phyloP scores from a whole-genome alignment of 495 filamentous ascomycete genomes.

The Penicillium lagena region DNA sequence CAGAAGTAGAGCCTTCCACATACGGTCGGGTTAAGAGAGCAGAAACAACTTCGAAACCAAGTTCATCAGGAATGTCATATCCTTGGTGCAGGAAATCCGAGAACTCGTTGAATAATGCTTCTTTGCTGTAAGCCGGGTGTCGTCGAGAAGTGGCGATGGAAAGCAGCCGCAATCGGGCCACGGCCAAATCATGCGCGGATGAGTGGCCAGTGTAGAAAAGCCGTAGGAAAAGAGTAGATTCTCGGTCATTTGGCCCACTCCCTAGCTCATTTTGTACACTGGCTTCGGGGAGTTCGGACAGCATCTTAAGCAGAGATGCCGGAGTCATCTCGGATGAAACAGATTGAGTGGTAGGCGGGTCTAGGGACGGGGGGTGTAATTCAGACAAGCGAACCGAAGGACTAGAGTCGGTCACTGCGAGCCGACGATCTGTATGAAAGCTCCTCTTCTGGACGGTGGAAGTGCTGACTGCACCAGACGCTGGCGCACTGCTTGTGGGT shows the following conservation, averaged over 20 bases:
- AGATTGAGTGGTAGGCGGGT: background rate
- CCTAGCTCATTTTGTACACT: constrained; percentile 33
- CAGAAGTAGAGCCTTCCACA: background rate
- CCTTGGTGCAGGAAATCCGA: constrained; percentile 22
- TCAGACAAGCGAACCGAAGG: background rate
- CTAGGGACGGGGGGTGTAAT: background rate
- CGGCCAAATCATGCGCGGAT: constrained; percentile 21
- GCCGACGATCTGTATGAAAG: constrained; percentile 12
- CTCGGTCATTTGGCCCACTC: constrained; percentile 26
- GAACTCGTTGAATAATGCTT: constrained; percentile 22
- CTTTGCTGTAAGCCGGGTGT: constrained; percentile 32
- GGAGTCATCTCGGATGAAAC: constrained; percentile 5
- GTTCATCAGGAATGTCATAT: constrained; percentile 25
- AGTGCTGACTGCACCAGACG: constrained; percentile 14
- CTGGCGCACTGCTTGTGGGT: constrained; percentile 6
- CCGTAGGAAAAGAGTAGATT: constrained; percentile 43
- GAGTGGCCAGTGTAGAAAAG: constrained; percentile 31
- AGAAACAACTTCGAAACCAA: constrained; percentile 29
- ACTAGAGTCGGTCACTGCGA: constrained; percentile 1
- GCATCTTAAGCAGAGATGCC: constrained; percentile 26
- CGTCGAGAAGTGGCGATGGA: constrained; percentile 29
- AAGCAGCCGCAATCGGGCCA: constrained; percentile 26
- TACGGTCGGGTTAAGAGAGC: constrained; percentile 26
- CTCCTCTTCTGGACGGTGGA: constrained; percentile 13
- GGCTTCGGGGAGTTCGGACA: constrained; percentile 22